A percentile compares a stretch with the other conserved stretches of the same genome.
phyloP scores from a whole-genome alignment of 2,329 filamentous ascomycete genomes.

The Phoma sp. region DNA sequence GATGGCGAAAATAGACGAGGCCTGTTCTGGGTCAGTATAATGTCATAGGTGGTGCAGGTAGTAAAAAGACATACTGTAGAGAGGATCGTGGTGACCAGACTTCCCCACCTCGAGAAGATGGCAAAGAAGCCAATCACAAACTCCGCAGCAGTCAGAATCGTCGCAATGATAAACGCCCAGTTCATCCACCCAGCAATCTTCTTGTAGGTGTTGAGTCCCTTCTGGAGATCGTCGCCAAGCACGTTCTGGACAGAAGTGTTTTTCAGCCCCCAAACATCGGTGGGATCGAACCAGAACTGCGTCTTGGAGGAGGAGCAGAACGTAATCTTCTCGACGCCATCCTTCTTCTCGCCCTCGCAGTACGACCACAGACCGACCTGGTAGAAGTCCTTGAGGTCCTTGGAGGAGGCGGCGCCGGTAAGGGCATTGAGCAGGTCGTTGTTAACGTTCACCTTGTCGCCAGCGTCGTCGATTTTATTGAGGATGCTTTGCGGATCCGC shows the following conservation, averaged over 20 bases:
- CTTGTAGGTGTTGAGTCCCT: slow-evolving; percentile 75
- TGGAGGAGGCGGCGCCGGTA: slow-evolving; percentile 43
- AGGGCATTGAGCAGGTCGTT: slow-evolving; percentile 51
- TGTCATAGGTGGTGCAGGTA: slow-evolving; percentile 21
- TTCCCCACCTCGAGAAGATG: slow-evolving; percentile 81
- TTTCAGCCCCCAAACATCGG: slow-evolving; percentile 71
- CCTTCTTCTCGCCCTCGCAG: slow-evolving; percentile 70
- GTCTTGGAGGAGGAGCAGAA: slow-evolving; percentile 74
- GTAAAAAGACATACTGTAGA: slow-evolving; percentile 63
- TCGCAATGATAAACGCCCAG: slow-evolving; percentile 77
- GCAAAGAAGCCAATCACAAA: slow-evolving; percentile 81
- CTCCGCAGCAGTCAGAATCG: slow-evolving; percentile 72
- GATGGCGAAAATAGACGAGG: slow-evolving; percentile 63
- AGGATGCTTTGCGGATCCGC: slow-evolving; percentile 52
- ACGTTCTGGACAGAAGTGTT: slow-evolving; percentile 55
- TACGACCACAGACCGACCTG: slow-evolving; percentile 85
- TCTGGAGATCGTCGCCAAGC: slow-evolving; percentile 70
- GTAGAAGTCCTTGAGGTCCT: slow-evolving; percentile 75
- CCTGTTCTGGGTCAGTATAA: slow-evolving; percentile 46
- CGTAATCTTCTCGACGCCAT: slow-evolving; percentile 55
- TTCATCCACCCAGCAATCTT: slow-evolving; percentile 82
- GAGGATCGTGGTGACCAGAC: slow-evolving; percentile 81
- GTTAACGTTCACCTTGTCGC: slow-evolving; percentile 40
- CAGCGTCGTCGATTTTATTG: slow-evolving; percentile 30
- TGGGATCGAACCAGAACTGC: slow-evolving; percentile 76